Evolutionary conservation across 2,329 filamentous ascomycete genomes (phyloP).

Genomic region (Dactylellina haptotyla): DNA sequence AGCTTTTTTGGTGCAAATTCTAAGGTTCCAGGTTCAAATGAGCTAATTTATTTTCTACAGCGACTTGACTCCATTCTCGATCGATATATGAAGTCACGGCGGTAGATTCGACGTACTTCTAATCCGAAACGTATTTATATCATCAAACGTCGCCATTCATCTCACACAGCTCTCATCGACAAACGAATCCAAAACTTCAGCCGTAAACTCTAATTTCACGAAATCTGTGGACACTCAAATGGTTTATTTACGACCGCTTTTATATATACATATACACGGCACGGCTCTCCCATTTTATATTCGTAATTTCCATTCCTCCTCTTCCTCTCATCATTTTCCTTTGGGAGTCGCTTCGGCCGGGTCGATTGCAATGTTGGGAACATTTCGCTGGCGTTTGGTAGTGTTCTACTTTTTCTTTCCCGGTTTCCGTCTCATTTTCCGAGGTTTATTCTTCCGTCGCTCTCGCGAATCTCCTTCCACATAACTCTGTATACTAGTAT

Average conservation of each 20-base stretch:
- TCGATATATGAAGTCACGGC: slow-evolving; percentile 52
- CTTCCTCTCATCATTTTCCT: slow-evolving; percentile 35
- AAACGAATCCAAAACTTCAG: slow-evolving; percentile 8
- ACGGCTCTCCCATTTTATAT: slow-evolving; percentile 8
- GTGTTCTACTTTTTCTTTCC: slow-evolving; percentile 2
- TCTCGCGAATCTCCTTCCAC: slow-evolving; percentile 18
- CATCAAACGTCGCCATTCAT: neutral
- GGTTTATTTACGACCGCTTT: neutral
- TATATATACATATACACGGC: slow-evolving; percentile 10
- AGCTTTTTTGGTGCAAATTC: too few species aligned
- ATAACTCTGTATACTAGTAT: slow-evolving; percentile 46
- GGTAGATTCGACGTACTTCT: slow-evolving; percentile 34
- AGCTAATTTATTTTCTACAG: slow-evolving; percentile 22
- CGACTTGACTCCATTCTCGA: slow-evolving; percentile 51
- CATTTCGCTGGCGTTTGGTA: slow-evolving; percentile 53
- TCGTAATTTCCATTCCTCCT: slow-evolving; percentile 26
- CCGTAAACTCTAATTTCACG: neutral
- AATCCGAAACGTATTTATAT: neutral
- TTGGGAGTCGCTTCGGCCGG: slow-evolving; percentile 54
- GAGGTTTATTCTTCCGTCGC: slow-evolving; percentile 1
- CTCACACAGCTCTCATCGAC: neutral
- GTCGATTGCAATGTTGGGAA: slow-evolving; percentile 54
- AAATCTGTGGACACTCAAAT: neutral
- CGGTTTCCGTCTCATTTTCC: neutral
- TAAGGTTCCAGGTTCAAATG: too few species aligned